Evolutionary conservation across 108 stramenopile species (phyloP), one percentile per base, ranked within the genome.

Genomic region (Skeletonema menzelii): DNA sequence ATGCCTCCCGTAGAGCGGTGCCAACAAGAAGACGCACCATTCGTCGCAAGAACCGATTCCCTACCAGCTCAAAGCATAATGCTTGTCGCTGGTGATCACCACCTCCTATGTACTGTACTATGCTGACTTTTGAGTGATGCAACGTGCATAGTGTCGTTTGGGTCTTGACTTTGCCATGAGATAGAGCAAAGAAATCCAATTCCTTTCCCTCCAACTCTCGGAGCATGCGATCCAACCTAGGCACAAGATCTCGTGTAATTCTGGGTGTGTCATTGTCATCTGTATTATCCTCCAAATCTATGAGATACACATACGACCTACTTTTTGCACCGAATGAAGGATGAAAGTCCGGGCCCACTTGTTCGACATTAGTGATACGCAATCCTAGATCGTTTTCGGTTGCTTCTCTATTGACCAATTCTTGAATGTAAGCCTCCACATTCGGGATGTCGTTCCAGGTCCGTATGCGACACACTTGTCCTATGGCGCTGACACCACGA

Each of bases 21-120:
- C 87, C 82, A 20, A 88, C 87, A 19, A 93, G 63, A 31, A 90
- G 80, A 24, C 91, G 87, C 5, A 93, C 87, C 89, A 88, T 88
- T 4, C 91, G 79, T 14, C 91, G 86, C 59, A 93, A 83, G 67
- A 93, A 93, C 56, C 91, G 83, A 79, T 90, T 68, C 26, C 87
- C 91, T 15, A 88, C 85, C 28, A 93, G 56, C 57, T 90, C 85
- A 56, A 93, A 85, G 58, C 87, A 89, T 11, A 92, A 37, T 26
- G 86, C 87, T 62, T 56, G 56, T 32, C 30, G 47, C 60, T 59
- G 47, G 38, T 42, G 65, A n/a, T 59, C 46, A 56, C n/a, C 10
- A 8, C 11, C 32, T 26, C 22, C 7, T 24, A 24, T 44, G n/a
- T 30, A 66, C 65, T 77, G 63, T 13, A 85, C 85, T 11, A 89